These are phyloP conservation scores for Saccharomycopsis sp. DNA, from an alignment of 805 yeast species.

Conservation along the genomic window DNA sequence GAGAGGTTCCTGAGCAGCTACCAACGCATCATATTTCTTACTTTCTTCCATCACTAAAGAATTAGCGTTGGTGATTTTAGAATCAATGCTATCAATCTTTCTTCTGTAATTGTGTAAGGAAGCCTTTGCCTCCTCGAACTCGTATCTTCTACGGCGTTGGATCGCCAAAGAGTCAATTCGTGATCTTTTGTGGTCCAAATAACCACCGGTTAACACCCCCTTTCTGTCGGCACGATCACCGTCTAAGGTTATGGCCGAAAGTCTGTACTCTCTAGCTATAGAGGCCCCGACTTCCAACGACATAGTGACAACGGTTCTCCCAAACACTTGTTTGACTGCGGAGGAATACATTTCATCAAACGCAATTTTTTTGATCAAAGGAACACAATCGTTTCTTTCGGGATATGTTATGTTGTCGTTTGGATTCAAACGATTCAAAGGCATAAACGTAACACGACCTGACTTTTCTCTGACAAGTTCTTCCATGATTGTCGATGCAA, in stretches of 20 bases:
- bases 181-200: constrained; percentile 58
- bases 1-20: constrained; percentile 37
- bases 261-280: constrained; percentile 49
- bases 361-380: constrained; percentile 68
- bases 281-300: constrained; percentile 63
- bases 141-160: constrained; percentile 46
- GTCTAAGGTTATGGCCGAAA: constrained; percentile 80
- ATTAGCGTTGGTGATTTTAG: constrained; percentile 43
- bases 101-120: constrained; percentile 34
- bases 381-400: constrained; percentile 55
- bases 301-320: constrained; percentile 69
- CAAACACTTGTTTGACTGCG: constrained; percentile 77
- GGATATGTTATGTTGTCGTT: constrained; percentile 48
- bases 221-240: constrained; percentile 83
- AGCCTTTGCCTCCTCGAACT: constrained; percentile 35
- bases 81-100: constrained; percentile 40
- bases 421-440: constrained; percentile 58
- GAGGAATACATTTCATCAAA: constrained; percentile 48
- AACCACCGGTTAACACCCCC: constrained; percentile 89
- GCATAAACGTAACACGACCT: constrained; percentile 89
- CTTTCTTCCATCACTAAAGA: constrained; percentile 34
- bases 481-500: constrained; percentile 74
- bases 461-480: constrained; percentile 61
- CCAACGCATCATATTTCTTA: constrained; percentile 37
- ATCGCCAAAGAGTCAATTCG: constrained; percentile 63